These are phyloP conservation scores for Suillus americanus DNA, from an alignment of 768 basidiomycete genomes.

Conservation along the genomic window DNA sequence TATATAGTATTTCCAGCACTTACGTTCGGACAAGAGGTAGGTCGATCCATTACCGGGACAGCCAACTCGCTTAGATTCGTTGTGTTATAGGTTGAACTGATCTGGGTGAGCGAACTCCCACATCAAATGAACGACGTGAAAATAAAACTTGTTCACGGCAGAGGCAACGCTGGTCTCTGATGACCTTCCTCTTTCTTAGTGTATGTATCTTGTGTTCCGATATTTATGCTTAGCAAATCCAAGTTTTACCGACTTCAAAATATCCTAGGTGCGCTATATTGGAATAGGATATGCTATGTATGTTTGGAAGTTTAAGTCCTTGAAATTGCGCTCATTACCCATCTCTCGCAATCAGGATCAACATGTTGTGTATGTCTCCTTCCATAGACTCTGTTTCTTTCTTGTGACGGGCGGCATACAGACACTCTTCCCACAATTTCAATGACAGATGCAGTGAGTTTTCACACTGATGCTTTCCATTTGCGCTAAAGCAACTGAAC, in stretches of 20 bases:
- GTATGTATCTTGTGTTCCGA: neutral
- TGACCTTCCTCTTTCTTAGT: neutral
- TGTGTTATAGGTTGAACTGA: neutral
- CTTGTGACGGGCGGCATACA: neutral
- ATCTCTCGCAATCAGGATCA: neutral
- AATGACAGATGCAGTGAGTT: neutral
- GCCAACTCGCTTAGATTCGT: neutral
- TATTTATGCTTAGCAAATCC: too few species aligned
- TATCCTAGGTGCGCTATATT: neutral
- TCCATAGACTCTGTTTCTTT: neutral
- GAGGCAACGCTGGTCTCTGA: neutral
- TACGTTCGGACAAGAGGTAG: too few species aligned
- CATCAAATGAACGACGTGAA: neutral
- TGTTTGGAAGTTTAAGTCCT: neutral
- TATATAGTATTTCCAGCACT: too few species aligned
- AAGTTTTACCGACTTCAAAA: neutral
- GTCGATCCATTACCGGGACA: neutral
- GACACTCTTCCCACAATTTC: neutral
- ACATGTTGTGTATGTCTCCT: neutral
- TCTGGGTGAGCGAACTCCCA: neutral
- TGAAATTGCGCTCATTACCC: neutral
- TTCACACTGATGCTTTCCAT: neutral
- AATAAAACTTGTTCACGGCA: neutral
- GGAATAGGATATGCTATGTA: too few species aligned
- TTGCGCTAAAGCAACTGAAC: neutral